Conservation (phyloP, 768 basidiomycete genomes). For the Tricholomella constricta region DNA sequence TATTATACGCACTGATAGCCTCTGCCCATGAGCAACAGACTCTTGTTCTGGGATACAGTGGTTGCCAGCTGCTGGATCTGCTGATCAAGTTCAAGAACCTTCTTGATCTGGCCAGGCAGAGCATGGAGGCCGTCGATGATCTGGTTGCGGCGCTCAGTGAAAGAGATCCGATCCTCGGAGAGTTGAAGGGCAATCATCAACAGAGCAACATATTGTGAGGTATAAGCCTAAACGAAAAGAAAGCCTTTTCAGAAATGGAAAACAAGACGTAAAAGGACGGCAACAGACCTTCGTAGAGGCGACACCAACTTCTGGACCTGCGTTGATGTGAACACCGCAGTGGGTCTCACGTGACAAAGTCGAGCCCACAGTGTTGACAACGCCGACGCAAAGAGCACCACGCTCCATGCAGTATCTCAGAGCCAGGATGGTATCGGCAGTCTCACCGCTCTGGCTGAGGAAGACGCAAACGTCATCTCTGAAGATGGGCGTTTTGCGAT, state of each 20-base stretch:
- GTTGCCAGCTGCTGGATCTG: conserved; percentile 79
- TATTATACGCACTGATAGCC: conserved; percentile 81
- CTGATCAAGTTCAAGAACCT: conserved; percentile 79
- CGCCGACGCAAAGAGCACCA: conserved; percentile 94
- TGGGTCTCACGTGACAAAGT: conserved; percentile 98
- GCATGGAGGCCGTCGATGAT: conserved; percentile 93
- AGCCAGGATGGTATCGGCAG: conserved; percentile 96
- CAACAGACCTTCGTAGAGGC: conserved; percentile 88
- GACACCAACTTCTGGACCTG: conserved; percentile 98
- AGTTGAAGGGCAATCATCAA: conserved; percentile 99
- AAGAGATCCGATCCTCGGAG: conserved; percentile 94
- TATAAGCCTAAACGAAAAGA: conserved; percentile 71
- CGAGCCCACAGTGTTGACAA: conserved; percentile 98
- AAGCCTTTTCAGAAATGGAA: conserved; percentile 5
- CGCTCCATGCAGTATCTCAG: conserved; percentile 96
- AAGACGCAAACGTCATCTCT: conserved; percentile 97
- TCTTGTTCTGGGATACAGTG: conserved; percentile 80
- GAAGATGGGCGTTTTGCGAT: conserved; percentile 99
- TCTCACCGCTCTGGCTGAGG: conserved; percentile 97
- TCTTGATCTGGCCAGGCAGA: conserved; percentile 88
- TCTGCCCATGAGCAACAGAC: conserved; percentile 93
- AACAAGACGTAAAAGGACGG: background rate
- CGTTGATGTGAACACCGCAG: conserved; percentile 99
- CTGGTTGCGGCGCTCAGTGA: conserved; percentile 85
- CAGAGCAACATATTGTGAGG: conserved; percentile 97